Evolutionary conservation across 495 filamentous ascomycete genomes (phyloP), one percentile per base, ranked within the genome.

Genomic region (Astrothelium macrocarpum): DNA sequence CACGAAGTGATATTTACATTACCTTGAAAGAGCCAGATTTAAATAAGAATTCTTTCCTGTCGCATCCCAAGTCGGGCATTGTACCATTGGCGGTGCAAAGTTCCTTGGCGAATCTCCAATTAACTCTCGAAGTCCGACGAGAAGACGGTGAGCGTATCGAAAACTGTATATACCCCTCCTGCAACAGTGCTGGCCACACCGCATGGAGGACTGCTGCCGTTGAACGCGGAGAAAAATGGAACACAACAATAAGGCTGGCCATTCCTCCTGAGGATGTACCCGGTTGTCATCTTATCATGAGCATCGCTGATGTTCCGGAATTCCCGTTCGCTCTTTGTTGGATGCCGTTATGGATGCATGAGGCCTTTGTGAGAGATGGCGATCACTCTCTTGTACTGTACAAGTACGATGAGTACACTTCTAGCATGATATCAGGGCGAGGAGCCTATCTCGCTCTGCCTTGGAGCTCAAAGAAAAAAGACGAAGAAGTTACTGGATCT

Each of bases 1-100:
- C 90, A 10, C 78, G 94, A 66, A 95, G 90, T 14, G 94, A 99
- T 71, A 97, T 99, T 58, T 99, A 97, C 71, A 72, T 99, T 26
- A 95, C 90, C 0, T 73, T 99, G 59, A 82, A 83, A 42, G 85
- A 90, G 67, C 86, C 90, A 0, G 79, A 82, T 16, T 75, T 99
- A 2, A 85, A 89, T 36, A 79, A 84, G 39, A 88, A 93, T 64
- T 89, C 89, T 2, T 76, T 93, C 12, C 78, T 99, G 2, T 87
- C 90, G 34, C 84, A 95, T 67, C 89, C 89, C 23, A 83, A 88
- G 66, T 84, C 84, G 59, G 90, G 90, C 53, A 87, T 89, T 34
- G 83, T 88, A 5, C 77, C 87, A 3, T 75, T 97, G 7, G 82
- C 87, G 2, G 76, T 76, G 46, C 78, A 76, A 32, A 76, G 85